Conservation (phyloP, 2,329 filamentous ascomycete genomes). For the Nemania sp. region DNA sequence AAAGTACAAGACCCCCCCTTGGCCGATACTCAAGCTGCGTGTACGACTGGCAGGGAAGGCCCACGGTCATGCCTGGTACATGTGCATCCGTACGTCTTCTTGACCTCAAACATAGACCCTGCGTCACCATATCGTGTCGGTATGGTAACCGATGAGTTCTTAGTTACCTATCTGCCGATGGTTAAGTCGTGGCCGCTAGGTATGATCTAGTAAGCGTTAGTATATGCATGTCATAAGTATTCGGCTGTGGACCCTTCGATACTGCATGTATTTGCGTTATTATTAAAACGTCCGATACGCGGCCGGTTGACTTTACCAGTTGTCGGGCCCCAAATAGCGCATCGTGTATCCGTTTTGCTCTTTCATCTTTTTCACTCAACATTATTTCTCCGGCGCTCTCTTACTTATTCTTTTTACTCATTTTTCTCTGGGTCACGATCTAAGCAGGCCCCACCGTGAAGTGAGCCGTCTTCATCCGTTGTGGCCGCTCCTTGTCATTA, state of each 20-base stretch:
- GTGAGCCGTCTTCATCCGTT: background rate
- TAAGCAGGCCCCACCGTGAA: too few relatives aligned
- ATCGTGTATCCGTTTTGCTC: background rate
- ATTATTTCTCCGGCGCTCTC: background rate
- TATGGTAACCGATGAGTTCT: slow-evolving; percentile 20
- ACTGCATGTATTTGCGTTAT: slow-evolving; percentile 25
- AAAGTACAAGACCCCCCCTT: background rate
- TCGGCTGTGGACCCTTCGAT: slow-evolving; percentile 25
- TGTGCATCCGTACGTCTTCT: slow-evolving; percentile 8
- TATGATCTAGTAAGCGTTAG: slow-evolving; percentile 25
- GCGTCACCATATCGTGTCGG: slow-evolving; percentile 10
- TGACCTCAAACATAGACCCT: slow-evolving; percentile 5
- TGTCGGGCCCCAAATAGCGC: background rate
- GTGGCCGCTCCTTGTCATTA: background rate
- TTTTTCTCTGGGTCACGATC: too few relatives aligned
- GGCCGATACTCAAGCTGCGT: background rate
- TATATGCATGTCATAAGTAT: slow-evolving; percentile 26
- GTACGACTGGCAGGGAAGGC: background rate
- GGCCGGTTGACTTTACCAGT: slow-evolving; percentile 3
- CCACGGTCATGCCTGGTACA: background rate
- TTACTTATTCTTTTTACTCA: slow-evolving; percentile 7
- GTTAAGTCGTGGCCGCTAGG: slow-evolving; percentile 25
- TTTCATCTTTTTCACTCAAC: too few relatives aligned
- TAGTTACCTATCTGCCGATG: slow-evolving; percentile 15
- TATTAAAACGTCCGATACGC: slow-evolving; percentile 20